phyloP scores from a whole-genome alignment of 805 yeast species.

The Pichia insulana region DNA sequence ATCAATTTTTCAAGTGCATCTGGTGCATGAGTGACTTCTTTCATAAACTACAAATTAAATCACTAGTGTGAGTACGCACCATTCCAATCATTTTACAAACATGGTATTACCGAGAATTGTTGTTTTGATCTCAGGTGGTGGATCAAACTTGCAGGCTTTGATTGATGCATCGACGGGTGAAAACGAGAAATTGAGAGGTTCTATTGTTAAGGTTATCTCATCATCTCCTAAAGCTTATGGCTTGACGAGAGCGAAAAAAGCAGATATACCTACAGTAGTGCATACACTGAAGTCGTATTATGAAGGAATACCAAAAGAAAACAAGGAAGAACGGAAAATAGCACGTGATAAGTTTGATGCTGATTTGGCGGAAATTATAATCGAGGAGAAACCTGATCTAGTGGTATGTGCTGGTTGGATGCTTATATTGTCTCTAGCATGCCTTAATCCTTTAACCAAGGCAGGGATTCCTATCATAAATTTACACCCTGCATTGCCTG shows the following conservation, averaged over 20 bases:
- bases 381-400: slow-evolving; percentile 62
- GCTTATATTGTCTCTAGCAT: slow-evolving; percentile 76
- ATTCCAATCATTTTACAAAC: no score
- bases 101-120: slow-evolving; percentile 32
- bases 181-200: slow-evolving; percentile 27
- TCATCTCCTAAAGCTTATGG: slow-evolving; percentile 87
- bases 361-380: slow-evolving; percentile 65
- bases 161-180: slow-evolving; percentile 56
- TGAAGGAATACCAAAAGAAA: slow-evolving; percentile 63
- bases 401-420: slow-evolving; percentile 99
- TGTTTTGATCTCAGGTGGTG: slow-evolving; percentile 90
- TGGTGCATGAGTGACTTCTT: not conserved
- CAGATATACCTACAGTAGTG: slow-evolving; percentile 58
- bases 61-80: no score
- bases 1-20: not conserved
- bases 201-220: slow-evolving; percentile 72
- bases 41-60: no score
- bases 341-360: slow-evolving; percentile 68
- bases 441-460: slow-evolving; percentile 54
- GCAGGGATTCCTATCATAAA: slow-evolving; percentile 74
- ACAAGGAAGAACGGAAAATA: slow-evolving; percentile 43
- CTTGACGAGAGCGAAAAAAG: slow-evolving; percentile 63
- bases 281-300: slow-evolving; percentile 72
- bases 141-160: slow-evolving; percentile 91
- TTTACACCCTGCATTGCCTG: slow-evolving; percentile 95